A percentile compares a stretch with the other conserved stretches of the same genome.
phyloP scores from a whole-genome alignment of 1,284 basidiomycete genomes.

The Schizophyllum amplum region DNA sequence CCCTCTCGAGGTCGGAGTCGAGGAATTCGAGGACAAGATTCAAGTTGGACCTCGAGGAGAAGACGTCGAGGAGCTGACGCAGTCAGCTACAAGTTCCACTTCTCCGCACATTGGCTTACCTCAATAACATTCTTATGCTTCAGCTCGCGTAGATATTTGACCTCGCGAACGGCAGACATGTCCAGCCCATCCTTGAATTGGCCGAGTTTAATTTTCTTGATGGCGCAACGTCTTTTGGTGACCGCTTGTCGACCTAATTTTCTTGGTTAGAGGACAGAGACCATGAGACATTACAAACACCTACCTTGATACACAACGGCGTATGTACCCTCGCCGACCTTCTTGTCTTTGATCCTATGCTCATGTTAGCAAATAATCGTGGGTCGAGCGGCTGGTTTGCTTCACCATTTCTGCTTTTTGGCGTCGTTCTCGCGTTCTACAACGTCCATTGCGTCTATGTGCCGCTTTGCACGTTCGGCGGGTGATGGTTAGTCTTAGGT shows the following conservation, averaged over 20 bases:
- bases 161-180: constrained; percentile 97
- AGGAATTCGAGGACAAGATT: constrained; percentile 98
- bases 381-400: constrained; percentile 1
- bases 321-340: constrained; percentile 95
- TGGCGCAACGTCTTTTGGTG: constrained; percentile 78
- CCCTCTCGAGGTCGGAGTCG: constrained; percentile 94
- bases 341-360: constrained; percentile 74
- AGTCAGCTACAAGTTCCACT: not conserved
- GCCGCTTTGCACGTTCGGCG: not conserved
- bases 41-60: constrained; percentile 92
- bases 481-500: too few relatives aligned
- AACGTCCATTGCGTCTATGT: constrained; percentile 48
- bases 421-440: constrained; percentile 69
- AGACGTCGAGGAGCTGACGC: constrained; percentile 86
- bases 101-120: constrained; percentile 29
- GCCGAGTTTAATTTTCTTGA: constrained; percentile 97
- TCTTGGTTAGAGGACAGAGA: not conserved
- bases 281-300: constrained; percentile 12
- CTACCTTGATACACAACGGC: constrained; percentile 93
- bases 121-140: constrained; percentile 95
- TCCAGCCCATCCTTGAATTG: constrained; percentile 98
- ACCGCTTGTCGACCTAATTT: constrained; percentile 56
- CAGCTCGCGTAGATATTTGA: constrained; percentile 93
- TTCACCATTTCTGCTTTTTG: constrained; percentile 60
- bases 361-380: constrained; percentile 7